These are phyloP conservation scores for Mrakiaceae sp. DNA, from an alignment of 1,284 basidiomycete genomes.

Conservation along the genomic window DNA sequence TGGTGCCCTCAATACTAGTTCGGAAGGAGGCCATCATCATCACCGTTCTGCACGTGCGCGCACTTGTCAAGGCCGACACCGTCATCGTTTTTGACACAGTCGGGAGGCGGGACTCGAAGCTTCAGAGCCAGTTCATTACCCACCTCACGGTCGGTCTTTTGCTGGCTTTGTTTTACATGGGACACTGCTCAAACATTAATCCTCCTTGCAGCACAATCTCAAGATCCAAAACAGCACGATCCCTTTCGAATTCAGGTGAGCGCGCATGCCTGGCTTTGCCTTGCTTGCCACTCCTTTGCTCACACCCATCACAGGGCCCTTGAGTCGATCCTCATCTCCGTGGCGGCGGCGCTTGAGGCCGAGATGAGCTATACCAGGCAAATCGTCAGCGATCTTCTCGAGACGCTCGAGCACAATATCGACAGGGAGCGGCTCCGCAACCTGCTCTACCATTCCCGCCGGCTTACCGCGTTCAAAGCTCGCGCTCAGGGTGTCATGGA, in stretches of 20 bases:
- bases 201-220: conserved; percentile 54
- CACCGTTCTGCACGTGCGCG: conserved; percentile 88
- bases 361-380: conserved; percentile 79
- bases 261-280: no score
- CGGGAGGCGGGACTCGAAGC: conserved; percentile 67
- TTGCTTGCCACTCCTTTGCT: not conserved
- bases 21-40: conserved; percentile 81
- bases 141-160: conserved; percentile 59
- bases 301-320: conserved; percentile 49
- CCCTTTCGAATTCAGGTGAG: conserved; percentile 81
- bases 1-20: conserved; percentile 86
- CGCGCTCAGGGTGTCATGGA: conserved; percentile 80
- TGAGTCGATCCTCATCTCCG: conserved; percentile 78
- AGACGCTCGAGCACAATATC: conserved; percentile 84
- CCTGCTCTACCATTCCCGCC: conserved; percentile 76
- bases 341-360: conserved; percentile 77
- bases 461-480: conserved; percentile 75
- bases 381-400: conserved; percentile 74
- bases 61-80: conserved; percentile 83
- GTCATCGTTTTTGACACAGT: conserved; percentile 88
- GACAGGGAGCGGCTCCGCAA: conserved; percentile 84
- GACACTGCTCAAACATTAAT: no score
- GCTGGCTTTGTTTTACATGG: not conserved
- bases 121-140: conserved; percentile 76
- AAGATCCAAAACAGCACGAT: conserved; percentile 53